Conservation (phyloP, 768 basidiomycete genomes). For the Hirschioporus abietinus region DNA sequence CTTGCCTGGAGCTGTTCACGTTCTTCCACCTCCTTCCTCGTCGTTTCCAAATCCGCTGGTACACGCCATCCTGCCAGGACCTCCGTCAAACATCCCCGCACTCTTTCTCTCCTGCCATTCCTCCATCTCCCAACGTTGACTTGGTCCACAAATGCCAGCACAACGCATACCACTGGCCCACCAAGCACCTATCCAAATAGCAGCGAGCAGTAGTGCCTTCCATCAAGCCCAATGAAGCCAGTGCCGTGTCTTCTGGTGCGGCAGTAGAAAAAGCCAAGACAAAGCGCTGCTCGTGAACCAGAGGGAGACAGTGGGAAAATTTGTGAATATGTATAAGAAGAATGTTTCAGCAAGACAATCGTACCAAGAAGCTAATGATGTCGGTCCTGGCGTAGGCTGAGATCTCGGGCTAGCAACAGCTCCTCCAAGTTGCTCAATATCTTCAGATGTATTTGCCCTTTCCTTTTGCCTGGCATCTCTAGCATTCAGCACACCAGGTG, state of each 20-base stretch:
- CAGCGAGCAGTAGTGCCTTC: slow-evolving; percentile 60
- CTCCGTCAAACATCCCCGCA: not conserved
- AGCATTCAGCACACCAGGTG: not conserved
- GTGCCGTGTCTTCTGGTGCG: slow-evolving; percentile 39
- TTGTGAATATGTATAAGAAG: slow-evolving; percentile 80
- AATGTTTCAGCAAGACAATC: slow-evolving; percentile 77
- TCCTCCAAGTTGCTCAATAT: not conserved
- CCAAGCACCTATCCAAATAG: slow-evolving; percentile 73
- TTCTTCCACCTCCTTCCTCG: slow-evolving; percentile 35
- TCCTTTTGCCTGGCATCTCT: not conserved
- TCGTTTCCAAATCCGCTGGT: slow-evolving; percentile 45
- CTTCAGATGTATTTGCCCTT: not conserved
- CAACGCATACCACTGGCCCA: slow-evolving; percentile 69
- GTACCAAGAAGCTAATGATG: slow-evolving; percentile 16
- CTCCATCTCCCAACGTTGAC: slow-evolving; percentile 80
- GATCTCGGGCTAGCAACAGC: not conserved
- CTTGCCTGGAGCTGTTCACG: slow-evolving; percentile 32
- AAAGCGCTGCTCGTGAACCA: slow-evolving; percentile 76
- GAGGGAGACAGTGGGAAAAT: slow-evolving; percentile 76
- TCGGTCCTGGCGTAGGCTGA: slow-evolving; percentile 1
- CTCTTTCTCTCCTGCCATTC: slow-evolving; percentile 25
- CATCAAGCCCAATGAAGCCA: slow-evolving; percentile 42
- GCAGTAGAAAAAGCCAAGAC: slow-evolving; percentile 52
- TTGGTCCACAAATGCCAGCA: slow-evolving; percentile 80
- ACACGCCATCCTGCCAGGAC: slow-evolving; percentile 26